Percentiles rank a stretch among this genome's conserved stretches.
Conservation (phyloP, 331 rosid species). For the Rosa hybrid region DNA sequence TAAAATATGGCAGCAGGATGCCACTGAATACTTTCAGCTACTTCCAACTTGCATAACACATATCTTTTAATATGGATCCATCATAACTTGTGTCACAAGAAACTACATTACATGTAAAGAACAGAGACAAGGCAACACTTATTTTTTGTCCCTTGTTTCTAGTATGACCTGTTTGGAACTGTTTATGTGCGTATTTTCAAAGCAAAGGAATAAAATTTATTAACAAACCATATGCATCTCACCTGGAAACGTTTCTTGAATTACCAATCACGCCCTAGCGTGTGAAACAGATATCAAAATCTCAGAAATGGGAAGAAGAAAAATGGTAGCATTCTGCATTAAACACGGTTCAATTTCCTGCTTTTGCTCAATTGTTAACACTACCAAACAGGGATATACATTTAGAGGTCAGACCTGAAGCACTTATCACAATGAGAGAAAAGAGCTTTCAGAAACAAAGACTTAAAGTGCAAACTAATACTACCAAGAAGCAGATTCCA, state of each 20-base stretch:
- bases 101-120: background rate
- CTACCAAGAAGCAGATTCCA: background rate
- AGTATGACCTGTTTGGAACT: background rate
- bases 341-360: background rate
- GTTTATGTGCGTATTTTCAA: background rate
- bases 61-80: background rate
- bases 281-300: background rate
- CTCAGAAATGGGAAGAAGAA: background rate
- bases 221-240: background rate
- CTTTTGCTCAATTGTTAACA: background rate
- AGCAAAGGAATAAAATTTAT: background rate
- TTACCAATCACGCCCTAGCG: background rate
- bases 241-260: background rate
- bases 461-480: too few relatives aligned
- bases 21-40: background rate
- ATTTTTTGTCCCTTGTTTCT: background rate
- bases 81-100: slow-evolving; percentile 7
- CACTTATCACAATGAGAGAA: background rate
- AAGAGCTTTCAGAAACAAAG: background rate
- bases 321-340: background rate
- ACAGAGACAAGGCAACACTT: background rate
- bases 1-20: background rate
- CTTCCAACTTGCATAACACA: background rate
- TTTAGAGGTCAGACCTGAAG: background rate
- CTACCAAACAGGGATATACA: background rate